Percentiles rank a stretch among this genome's conserved stretches.
These are phyloP conservation scores for Sporothrix phasma DNA, from an alignment of 2,329 filamentous ascomycete species.

Conservation along the genomic window DNA sequence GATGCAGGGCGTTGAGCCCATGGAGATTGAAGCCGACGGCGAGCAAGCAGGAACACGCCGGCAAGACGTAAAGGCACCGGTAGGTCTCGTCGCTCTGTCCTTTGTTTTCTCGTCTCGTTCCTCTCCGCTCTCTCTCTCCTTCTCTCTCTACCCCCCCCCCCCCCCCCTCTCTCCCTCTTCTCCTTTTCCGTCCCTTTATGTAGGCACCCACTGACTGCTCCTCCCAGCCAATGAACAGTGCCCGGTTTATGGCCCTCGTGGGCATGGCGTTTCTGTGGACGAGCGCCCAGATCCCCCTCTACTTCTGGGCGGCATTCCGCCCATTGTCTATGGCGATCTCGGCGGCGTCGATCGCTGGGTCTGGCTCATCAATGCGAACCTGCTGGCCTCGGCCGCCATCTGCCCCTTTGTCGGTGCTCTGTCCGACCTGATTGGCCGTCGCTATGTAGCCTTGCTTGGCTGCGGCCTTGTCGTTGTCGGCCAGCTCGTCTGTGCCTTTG, in stretches of 20 bases:
- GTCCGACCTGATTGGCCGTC: slow-evolving; percentile 53
- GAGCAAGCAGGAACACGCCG: background rate
- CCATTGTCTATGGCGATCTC: slow-evolving; percentile 49
- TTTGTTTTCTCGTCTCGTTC: no score
- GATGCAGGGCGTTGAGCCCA: background rate
- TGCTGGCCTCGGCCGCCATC: slow-evolving; percentile 46
- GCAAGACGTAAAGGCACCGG: background rate
- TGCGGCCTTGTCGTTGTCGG: slow-evolving; percentile 45
- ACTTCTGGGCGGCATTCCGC: slow-evolving; percentile 33
- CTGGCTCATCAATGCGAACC: slow-evolving; percentile 47
- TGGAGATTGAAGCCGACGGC: background rate
- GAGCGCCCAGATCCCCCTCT: slow-evolving; percentile 24
- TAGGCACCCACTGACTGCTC: background rate
- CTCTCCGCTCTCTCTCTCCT: no score
- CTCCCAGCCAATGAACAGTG: slow-evolving; percentile 9
- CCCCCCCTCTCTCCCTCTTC: no score
- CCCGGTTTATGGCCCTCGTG: slow-evolving; percentile 22
- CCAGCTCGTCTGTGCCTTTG: slow-evolving; percentile 49
- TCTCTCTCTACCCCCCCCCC: no score
- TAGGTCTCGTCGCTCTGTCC: no score
- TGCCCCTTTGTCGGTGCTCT: slow-evolving; percentile 57
- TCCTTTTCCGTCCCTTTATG: background rate
- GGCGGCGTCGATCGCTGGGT: slow-evolving; percentile 50
- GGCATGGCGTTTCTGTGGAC: slow-evolving; percentile 25
- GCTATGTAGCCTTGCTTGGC: slow-evolving; percentile 48